Evolutionary conservation across 768 basidiomycete genomes (phyloP), one percentile per base, ranked within the genome.

Genomic region (Trametes elegans): DNA sequence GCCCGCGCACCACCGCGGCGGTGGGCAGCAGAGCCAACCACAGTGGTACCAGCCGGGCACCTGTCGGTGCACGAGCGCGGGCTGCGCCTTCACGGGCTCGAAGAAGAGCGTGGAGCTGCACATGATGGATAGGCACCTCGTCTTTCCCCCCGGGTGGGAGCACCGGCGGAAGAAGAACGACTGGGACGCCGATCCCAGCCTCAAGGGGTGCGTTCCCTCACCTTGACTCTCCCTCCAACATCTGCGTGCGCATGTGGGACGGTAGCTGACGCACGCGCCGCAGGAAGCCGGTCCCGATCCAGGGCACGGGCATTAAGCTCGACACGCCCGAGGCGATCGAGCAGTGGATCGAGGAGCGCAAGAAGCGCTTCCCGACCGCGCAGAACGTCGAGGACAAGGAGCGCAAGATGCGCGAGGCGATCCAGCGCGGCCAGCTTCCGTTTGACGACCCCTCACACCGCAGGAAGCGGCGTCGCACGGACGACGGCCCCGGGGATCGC

Each of bases 101-200:
- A 72, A 74, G 35, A 88, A 89, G 66, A 73, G 81, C 23, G 80
- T 54, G 14, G 87, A 92, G 68, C 76, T 74, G 26, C 92, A 94
- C 64, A 87, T 84, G 83, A 93, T 92, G 90, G 91, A 93, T 62
- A 78, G 90, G n/a, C 91, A 93, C 68, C 76, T 93, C 38, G 83
- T 93, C 42, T 91, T 82, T 60, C 91, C 92, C 21, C 78, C 80
- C 39, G 85, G 83, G 19, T 90, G 87, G 84, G 74, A 85, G 26
- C 75, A 79, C 41, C 68, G 69, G 60, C 78, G 76, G 58, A 76
- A 78, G 51, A 80, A 74, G 64, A 52, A 68, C 31, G 86, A 86
- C 27, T 91, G 90, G 89, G 90, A 90, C 65, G 83, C 90, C 2
- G 90, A 92, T 70, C 88, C 87, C 14, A 85, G 82, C 68, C 74